Evolutionary conservation across 441 rosid genomes (phyloP).

Genomic region (Mallotus repandus): DNA sequence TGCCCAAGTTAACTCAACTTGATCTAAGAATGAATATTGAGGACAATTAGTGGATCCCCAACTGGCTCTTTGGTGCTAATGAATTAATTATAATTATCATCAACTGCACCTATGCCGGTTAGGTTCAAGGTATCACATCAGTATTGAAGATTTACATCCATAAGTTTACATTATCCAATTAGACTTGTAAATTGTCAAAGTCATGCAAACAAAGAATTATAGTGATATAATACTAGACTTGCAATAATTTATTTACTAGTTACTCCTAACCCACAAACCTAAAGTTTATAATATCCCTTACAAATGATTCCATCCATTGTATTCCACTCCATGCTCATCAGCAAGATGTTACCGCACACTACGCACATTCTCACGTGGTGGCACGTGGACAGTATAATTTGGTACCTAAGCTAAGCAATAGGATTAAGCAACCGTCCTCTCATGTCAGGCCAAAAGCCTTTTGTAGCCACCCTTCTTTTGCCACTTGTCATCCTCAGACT

Average conservation of each 20-base stretch:
- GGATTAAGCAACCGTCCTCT: constrained; percentile 23
- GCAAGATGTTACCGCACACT: constrained; percentile 11
- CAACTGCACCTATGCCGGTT: neutral
- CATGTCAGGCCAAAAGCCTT: constrained; percentile 2
- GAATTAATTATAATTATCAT: too few species aligned
- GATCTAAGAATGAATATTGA: neutral
- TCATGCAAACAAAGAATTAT: too few species aligned
- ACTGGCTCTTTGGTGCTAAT: neutral
- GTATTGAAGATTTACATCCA: neutral
- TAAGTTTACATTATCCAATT: neutral
- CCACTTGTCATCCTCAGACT: constrained; percentile 29
- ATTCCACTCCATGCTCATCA: neutral
- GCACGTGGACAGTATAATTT: constrained; percentile 23
- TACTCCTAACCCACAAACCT: neutral
- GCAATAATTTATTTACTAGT: neutral
- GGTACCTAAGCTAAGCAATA: constrained; percentile 2
- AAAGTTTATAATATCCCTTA: constrained; percentile 17
- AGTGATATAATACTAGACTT: too few species aligned
- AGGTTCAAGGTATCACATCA: constrained; percentile 11
- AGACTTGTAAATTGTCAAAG: too few species aligned
- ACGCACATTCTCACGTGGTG: constrained; percentile 22
- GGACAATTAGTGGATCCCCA: neutral
- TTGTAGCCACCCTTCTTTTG: constrained; percentile 15
- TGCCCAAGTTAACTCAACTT: neutral
- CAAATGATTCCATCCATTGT: constrained; percentile 11